These are phyloP conservation scores for Schwanniomyces occidentalis DNA, from an alignment of 805 yeast species.

Conservation along the genomic window DNA sequence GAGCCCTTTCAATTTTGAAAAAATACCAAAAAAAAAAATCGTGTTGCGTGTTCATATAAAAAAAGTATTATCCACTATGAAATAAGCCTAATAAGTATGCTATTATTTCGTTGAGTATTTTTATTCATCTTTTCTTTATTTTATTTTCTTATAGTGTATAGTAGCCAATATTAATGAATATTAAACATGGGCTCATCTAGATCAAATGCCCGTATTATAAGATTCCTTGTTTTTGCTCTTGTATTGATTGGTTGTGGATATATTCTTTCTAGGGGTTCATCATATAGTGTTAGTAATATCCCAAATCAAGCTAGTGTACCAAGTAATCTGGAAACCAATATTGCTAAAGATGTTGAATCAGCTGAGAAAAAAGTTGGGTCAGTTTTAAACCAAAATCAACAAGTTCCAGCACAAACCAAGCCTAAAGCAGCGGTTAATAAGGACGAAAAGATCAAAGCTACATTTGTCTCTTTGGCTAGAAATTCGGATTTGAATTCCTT, in stretches of 20 bases:
- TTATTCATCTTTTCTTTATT: no score
- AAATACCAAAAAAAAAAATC: no score
- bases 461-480: constrained; percentile 77
- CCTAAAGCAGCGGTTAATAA: not conserved
- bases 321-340: not conserved
- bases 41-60: no score
- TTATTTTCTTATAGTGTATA: no score
- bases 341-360: not conserved
- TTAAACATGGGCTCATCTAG: constrained; percentile 23
- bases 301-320: not conserved
- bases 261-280: constrained; percentile 37
- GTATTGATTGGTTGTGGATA: constrained; percentile 37
- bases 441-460: constrained; percentile 30
- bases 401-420: not conserved
- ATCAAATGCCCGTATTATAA: constrained; percentile 38
- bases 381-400: not conserved
- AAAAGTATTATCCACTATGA: no score
- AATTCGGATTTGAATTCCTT: constrained; percentile 64
- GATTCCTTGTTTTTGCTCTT: constrained; percentile 40
- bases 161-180: no score
- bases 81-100: no score
- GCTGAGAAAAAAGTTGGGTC: not conserved
- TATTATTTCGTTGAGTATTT: no score
- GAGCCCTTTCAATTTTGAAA: no score
- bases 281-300: constrained; percentile 12